phyloP scores from a whole-genome alignment of 371 early-diverging fungal species.

The Lichtheimia ramosa region DNA sequence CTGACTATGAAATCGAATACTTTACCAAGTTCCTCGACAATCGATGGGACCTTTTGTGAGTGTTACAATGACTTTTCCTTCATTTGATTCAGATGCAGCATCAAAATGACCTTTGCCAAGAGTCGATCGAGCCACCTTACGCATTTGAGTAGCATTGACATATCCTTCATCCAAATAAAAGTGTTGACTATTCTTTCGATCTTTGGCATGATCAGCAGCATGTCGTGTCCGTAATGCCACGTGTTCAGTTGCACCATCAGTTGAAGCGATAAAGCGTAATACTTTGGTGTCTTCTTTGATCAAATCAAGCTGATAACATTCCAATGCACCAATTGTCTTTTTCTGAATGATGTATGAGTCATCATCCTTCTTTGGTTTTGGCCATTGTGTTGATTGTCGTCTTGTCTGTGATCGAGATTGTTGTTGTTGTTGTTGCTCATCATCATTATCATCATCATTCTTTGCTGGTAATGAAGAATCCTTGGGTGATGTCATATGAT shows the following conservation, averaged over 20 bases:
- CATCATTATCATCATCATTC: neutral
- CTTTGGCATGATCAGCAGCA: slow-evolving; percentile 14
- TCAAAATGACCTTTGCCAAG: slow-evolving; percentile 52
- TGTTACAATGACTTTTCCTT: slow-evolving; percentile 22
- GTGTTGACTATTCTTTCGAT: slow-evolving; percentile 16
- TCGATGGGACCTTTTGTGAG: slow-evolving; percentile 39
- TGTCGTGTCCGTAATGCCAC: slow-evolving; percentile 31
- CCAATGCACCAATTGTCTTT: slow-evolving; percentile 24
- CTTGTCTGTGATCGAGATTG: neutral
- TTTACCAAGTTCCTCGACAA: slow-evolving; percentile 48
- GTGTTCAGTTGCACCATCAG: slow-evolving; percentile 32
- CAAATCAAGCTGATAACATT: slow-evolving; percentile 30
- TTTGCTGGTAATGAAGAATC: too few species aligned
- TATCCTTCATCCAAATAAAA: slow-evolving; percentile 48
- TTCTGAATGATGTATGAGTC: slow-evolving; percentile 13
- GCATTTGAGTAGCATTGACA: slow-evolving; percentile 55
- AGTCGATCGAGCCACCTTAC: slow-evolving; percentile 47
- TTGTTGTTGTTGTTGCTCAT: slow-evolving; percentile 4
- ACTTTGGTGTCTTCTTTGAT: slow-evolving; percentile 30
- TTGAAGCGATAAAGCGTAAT: slow-evolving; percentile 32
- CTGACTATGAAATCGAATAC: neutral
- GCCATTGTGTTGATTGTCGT: slow-evolving; percentile 3
- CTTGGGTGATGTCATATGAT: neutral
- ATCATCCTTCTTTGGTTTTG: neutral
- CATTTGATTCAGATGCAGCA: slow-evolving; percentile 22